phyloP scores from a whole-genome alignment of 805 yeast species.

The Komagataella pseudopastoris region DNA sequence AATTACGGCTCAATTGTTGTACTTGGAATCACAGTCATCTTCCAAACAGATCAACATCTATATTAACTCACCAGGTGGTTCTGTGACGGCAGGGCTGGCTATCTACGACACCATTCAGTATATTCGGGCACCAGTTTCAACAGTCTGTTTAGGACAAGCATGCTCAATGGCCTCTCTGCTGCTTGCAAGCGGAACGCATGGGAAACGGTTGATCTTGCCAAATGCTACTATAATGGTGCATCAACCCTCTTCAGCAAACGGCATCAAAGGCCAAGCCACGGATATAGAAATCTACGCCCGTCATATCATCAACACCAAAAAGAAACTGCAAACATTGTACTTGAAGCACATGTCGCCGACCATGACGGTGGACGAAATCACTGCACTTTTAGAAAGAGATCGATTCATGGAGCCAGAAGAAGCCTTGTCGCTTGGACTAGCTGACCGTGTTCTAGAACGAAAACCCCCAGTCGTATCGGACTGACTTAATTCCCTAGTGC shows the following conservation, averaged over 20 bases:
- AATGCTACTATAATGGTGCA: conserved; percentile 20
- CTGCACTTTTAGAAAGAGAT: conserved; percentile 11
- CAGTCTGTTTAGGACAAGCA: conserved; percentile 21
- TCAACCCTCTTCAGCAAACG: conserved; percentile 15
- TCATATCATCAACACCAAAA: conserved; percentile 16
- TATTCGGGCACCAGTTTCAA: conserved; percentile 16
- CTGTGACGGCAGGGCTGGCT: conserved; percentile 19
- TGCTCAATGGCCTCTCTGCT: conserved; percentile 20
- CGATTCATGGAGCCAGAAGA: conserved; percentile 14
- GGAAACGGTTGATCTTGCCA: conserved; percentile 16
- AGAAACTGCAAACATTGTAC: conserved; percentile 13
- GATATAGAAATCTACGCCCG: conserved; percentile 21
- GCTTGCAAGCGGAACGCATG: conserved; percentile 15
- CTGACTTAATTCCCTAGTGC: neutral
- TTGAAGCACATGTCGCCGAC: conserved; percentile 12
- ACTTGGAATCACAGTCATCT: conserved; percentile 11
- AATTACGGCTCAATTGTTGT: conserved; percentile 9
- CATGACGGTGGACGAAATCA: conserved; percentile 7
- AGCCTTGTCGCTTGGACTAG: conserved; percentile 17
- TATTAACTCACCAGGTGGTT: conserved; percentile 20
- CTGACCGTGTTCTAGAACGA: conserved; percentile 14
- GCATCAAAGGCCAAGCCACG: conserved; percentile 16
- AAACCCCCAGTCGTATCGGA: conserved; percentile 3
- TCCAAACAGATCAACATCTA: conserved; percentile 11
- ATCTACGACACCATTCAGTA: conserved; percentile 22